Base-by-base conservation (phyloP, 345 rosid genomes). In the Mallotus nudiflorus region DNA sequence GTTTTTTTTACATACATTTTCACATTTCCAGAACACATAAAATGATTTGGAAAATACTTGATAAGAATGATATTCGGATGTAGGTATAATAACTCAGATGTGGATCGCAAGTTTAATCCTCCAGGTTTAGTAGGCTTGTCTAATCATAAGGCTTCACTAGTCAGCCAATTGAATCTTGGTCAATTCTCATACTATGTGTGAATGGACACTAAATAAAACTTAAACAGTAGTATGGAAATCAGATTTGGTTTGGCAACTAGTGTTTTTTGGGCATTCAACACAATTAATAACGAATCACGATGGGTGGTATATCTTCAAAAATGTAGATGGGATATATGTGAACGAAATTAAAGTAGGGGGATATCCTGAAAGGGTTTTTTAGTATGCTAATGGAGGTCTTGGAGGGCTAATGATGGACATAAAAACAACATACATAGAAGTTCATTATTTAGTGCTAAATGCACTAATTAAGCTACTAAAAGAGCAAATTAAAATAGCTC, bases 121-220 rank as follows among this genome's bases (percentile, higher is more conserved):
- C 76, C 70, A 9, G 28, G 67, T 31, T 6, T 77, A 9, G 53
- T 57, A 5, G 73, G 76, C 0, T 29, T 69, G 46, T n/a, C 12
- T 8, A 40, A 57, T 48, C 7, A 13, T 3, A 20, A 9, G 0
- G 39, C 20, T 15, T 69, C 81, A 1, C 46, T 78, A 0, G 50
- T 69, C 0, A 22, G 74, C 20, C 74, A 73, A 24, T 9, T 59
- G 24, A 4, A 20, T 11, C 22, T 59, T 2, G 64, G 45, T 33
- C 64, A 59, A n/a, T 59, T 59, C 62, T 33, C 62, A 14, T 58
- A 58, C 10, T 58, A 42, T 13, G 10, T 58, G n/a, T 29, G 37
- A 56, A 22, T 11, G 24, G 29, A 22, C 1, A 4, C 14, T 12
- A 12, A 8, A 28, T 8, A 12, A 22, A 56, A 27, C 1, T 4